Conservation (phyloP, 1,284 basidiomycete genomes). For the Caloboletus inedulis region DNA sequence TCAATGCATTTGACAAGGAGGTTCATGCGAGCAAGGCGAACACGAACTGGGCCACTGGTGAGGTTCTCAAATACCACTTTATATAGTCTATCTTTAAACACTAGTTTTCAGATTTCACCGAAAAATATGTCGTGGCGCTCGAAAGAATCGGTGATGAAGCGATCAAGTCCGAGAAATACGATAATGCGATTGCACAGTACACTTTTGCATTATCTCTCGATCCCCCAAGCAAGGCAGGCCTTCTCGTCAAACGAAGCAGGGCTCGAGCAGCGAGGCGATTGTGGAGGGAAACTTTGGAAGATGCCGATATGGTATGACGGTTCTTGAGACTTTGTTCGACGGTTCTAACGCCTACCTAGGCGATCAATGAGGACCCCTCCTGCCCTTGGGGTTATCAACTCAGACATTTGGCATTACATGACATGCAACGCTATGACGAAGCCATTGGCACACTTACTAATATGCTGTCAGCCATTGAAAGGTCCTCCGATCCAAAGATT, state of each 20-base stretch:
- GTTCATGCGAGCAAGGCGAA: neutral
- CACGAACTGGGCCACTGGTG: neutral
- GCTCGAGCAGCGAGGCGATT: neutral
- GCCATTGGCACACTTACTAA: neutral
- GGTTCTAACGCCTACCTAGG: neutral
- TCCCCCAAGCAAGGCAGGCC: neutral
- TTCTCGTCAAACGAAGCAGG: slow-evolving; percentile 6
- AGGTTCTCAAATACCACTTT: neutral
- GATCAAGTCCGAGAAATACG: neutral
- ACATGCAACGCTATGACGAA: neutral
- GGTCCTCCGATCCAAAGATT: neutral
- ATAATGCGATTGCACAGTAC: slow-evolving; percentile 1
- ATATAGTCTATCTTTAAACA: neutral
- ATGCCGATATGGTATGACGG: neutral
- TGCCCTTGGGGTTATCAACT: neutral
- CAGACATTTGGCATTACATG: neutral
- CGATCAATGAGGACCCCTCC: neutral
- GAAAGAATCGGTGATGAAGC: slow-evolving; percentile 1
- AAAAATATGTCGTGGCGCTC: neutral
- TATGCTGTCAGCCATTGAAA: neutral
- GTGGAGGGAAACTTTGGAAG: neutral
- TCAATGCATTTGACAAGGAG: neutral
- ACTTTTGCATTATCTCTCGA: neutral
- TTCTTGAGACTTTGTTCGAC: neutral
- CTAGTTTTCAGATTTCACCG: neutral